phyloP scores from a whole-genome alignment of 108 stramenopile genomes.

The Hondaea fermentalgiana region DNA sequence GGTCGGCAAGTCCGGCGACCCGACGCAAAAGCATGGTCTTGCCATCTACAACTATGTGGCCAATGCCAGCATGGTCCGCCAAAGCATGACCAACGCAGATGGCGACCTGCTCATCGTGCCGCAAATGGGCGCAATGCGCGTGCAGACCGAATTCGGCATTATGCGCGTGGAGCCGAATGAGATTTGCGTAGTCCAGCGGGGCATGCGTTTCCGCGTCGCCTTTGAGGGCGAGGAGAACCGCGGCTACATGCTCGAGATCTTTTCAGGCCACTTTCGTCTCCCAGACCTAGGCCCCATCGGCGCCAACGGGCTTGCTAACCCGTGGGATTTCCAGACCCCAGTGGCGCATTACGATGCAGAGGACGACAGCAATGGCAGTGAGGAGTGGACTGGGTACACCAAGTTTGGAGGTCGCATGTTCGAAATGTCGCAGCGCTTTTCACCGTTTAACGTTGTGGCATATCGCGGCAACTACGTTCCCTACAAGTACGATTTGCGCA shows the following conservation, averaged over 20 bases:
- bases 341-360: constrained; percentile 55
- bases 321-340: constrained; percentile 75
- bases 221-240: constrained; percentile 39
- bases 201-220: constrained; percentile 68
- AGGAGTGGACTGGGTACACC: constrained; percentile 41
- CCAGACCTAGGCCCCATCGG: constrained; percentile 87
- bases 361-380: not conserved
- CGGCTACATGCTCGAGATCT: constrained; percentile 82
- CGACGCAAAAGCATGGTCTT: constrained; percentile 60
- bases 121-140: constrained; percentile 55
- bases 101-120: constrained; percentile 86
- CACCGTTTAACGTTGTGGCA: constrained; percentile 85
- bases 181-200: constrained; percentile 76
- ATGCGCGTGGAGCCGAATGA: constrained; percentile 60
- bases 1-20: constrained; percentile 58
- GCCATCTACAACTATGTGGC: constrained; percentile 66
- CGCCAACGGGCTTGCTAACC: constrained; percentile 86
- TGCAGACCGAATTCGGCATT: constrained; percentile 70
- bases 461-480: constrained; percentile 88
- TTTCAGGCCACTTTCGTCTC: constrained; percentile 71
- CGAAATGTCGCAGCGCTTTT: constrained; percentile 34
- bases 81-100: constrained; percentile 61
- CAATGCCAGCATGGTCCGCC: constrained; percentile 52
- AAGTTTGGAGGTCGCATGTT: constrained; percentile 68
- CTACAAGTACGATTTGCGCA: constrained; percentile 73